Evolutionary conservation across 2,329 filamentous ascomycete species (phyloP).

Genomic region (Alternaria arbusti): DNA sequence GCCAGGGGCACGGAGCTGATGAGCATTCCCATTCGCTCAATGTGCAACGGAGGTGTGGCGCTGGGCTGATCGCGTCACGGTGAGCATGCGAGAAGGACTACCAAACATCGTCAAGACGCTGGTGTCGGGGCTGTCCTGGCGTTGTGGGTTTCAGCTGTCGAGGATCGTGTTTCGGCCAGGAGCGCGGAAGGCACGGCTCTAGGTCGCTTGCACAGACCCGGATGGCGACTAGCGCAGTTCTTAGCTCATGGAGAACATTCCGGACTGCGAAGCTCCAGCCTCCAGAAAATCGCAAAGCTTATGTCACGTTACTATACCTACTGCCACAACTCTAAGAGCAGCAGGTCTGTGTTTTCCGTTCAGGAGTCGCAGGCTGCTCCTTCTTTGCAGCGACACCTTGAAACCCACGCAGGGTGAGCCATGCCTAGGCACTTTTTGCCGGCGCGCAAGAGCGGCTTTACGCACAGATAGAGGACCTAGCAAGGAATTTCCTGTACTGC

Average conservation of each 20-base stretch:
- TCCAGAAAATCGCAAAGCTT: background rate
- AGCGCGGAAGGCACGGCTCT: constrained; percentile 1
- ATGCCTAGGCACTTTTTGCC: background rate
- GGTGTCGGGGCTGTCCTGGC: constrained; percentile 30
- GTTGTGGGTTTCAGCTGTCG: constrained; percentile 29
- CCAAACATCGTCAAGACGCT: constrained; percentile 26
- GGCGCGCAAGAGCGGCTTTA: background rate
- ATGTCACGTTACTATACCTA: background rate
- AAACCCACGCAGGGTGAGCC: background rate
- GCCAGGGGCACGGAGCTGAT: background rate
- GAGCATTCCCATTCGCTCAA: constrained; percentile 10
- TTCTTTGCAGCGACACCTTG: background rate
- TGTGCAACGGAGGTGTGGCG: background rate
- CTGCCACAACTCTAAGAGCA: background rate
- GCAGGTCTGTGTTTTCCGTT: background rate
- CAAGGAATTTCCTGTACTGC: background rate
- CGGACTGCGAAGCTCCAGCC: background rate
- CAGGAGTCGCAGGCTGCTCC: no score
- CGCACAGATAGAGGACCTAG: background rate
- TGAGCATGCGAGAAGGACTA: constrained; percentile 5
- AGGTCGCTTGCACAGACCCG: background rate
- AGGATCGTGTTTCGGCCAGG: constrained; percentile 24
- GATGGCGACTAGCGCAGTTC: background rate
- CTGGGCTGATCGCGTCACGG: constrained; percentile 9
- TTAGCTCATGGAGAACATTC: background rate